These are phyloP conservation scores for Ceratobasidium sp. DNA, from an alignment of 1,284 basidiomycete genomes.

Conservation along the genomic window DNA sequence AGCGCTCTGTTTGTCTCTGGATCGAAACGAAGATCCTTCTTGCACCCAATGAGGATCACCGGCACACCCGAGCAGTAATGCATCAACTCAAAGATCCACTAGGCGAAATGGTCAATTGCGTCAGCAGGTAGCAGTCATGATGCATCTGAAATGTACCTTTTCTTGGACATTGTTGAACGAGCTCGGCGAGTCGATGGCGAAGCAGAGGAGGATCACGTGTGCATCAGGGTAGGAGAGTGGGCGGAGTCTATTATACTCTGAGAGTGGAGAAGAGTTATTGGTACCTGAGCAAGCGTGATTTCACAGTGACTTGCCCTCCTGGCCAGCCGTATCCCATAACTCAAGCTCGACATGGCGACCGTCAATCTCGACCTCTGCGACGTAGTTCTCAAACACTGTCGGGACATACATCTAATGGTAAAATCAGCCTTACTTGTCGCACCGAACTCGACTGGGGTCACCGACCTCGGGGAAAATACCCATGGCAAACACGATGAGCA, in stretches of 20 bases:
- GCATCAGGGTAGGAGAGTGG: slow-evolving; percentile 93
- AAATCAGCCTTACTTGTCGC: neutral
- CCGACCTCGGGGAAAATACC: slow-evolving; percentile 93
- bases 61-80: slow-evolving; percentile 92
- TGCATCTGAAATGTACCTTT: slow-evolving; percentile 72
- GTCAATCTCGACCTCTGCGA: too few species aligned
- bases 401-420: slow-evolving; percentile 83
- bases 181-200: slow-evolving; percentile 91
- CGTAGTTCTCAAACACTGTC: slow-evolving; percentile 94
- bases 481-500: slow-evolving; percentile 89
- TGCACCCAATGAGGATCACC: slow-evolving; percentile 92
- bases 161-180: slow-evolving; percentile 95
- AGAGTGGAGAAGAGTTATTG: neutral
- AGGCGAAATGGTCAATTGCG: neutral
- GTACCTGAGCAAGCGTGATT: neutral
- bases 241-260: slow-evolving; percentile 87
- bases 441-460: slow-evolving; percentile 32
- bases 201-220: slow-evolving; percentile 94
- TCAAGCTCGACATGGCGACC: slow-evolving; percentile 93
- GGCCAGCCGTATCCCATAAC: slow-evolving; percentile 95
- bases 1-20: slow-evolving; percentile 83
- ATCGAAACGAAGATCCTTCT: slow-evolving; percentile 89
- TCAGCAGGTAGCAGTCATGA: slow-evolving; percentile 1
- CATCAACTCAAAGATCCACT: slow-evolving; percentile 96
- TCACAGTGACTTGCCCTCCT: slow-evolving; percentile 68